Base-by-base conservation (phyloP, 106 monocot genomes). In the Dendrobium officinale region DNA sequence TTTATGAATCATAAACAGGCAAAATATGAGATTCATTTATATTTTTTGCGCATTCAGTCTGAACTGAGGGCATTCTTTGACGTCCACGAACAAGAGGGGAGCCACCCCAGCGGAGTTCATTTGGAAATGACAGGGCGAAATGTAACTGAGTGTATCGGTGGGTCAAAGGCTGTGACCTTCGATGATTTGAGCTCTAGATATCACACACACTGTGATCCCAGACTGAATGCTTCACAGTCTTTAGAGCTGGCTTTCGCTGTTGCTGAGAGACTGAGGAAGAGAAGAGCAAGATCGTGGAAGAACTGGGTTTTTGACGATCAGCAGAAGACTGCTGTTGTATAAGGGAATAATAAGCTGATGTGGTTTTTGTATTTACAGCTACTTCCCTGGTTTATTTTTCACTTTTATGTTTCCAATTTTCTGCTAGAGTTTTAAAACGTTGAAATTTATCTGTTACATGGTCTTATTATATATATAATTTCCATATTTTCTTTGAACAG, bases 21-120 rank as follows among this genome's bases (percentile, higher is more conserved):
- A 22, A 51, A 51, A 51, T 13, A 13, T 0, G 45, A 15, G 13
- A 16, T 15, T 51, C 15, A 51, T 51, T 51, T 51, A 51, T 51
- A 10, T 51, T 13, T 10, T 51, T 13, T 51, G 13, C 3, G 3
- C 13, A 13, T 79, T 17, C 81, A 73, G 81, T 73, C 81, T 20
- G 81, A 81, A 9, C 4, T 75, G 40, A 73, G 74, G 55, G 81
- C 81, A 58, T 81, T 81, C 81, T 81, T 81, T 29, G 81, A 81
- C 31, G 55, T 81, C 37, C 81, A 81, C 6, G 73, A 75, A 9
- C 81, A 81, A 42, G 74, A 81, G 22, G 81, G 81, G 17, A 81
- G 81, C 41, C 81, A 81, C 74, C 81, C 81, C 72, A 56, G 81
- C 43, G 81, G 74, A 20, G 74, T 81, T n/a, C 81, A 81, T 73